Percentiles rank a stretch among this genome's conserved stretches.
These are phyloP conservation scores for Penicillium sp. DNA, from an alignment of 2,329 filamentous ascomycete species.

Conservation along the genomic window DNA sequence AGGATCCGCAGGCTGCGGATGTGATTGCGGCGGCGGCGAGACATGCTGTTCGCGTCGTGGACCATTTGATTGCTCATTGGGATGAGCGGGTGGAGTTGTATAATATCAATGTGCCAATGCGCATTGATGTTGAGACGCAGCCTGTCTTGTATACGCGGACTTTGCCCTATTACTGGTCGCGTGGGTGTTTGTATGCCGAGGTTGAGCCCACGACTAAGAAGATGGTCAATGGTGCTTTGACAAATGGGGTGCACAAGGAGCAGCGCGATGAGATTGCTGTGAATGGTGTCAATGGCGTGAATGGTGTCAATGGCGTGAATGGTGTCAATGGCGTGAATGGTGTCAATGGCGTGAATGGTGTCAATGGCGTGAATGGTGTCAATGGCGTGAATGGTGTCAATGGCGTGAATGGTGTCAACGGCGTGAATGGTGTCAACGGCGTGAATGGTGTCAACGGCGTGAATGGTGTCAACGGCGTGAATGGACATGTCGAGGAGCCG, in stretches of 20 bases:
- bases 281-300: constrained; percentile 9
- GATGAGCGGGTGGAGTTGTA: constrained; percentile 74
- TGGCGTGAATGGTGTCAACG: constrained; percentile 14
- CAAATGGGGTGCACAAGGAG: constrained; percentile 36
- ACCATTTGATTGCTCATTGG: constrained; percentile 74
- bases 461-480: constrained; percentile 26
- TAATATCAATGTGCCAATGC: constrained; percentile 81
- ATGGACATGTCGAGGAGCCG: constrained; percentile 22
- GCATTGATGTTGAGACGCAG: constrained; percentile 68
- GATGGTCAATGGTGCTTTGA: constrained; percentile 61
- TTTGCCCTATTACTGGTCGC: constrained; percentile 83
- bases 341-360: constrained; percentile 25
- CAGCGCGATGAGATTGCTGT: constrained; percentile 14
- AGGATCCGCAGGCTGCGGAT: constrained; percentile 72
- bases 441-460: constrained; percentile 1
- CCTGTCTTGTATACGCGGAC: constrained; percentile 77
- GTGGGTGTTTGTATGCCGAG: constrained; percentile 78
- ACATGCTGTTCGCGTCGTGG: constrained; percentile 72
- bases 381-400: constrained; percentile 27
- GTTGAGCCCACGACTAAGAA: constrained; percentile 55
- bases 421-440: constrained; percentile 15
- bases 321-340: too few species aligned
- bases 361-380: too few species aligned
- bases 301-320: too few species aligned
- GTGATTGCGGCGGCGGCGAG: constrained; percentile 74